phyloP scores from a whole-genome alignment of 2,329 filamentous ascomycete species.

The Gnomoniopsis smithogilvyi region DNA sequence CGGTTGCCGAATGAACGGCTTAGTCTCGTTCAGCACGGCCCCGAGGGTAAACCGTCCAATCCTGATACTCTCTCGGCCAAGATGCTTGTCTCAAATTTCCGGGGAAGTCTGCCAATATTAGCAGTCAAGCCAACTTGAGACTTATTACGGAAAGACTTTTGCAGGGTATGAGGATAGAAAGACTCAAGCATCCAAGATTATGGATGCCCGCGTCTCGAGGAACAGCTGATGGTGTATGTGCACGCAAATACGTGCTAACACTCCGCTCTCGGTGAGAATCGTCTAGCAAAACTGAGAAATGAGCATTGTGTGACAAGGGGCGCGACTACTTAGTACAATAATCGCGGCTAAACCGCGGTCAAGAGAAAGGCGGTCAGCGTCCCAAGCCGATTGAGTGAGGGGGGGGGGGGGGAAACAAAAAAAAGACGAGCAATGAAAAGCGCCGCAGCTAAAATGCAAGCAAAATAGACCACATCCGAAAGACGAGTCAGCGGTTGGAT shows the following conservation, averaged over 20 bases:
- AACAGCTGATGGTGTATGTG: background rate
- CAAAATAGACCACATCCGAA: constrained; percentile 8
- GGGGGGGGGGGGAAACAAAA: too few relatives aligned
- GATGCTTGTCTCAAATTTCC: background rate
- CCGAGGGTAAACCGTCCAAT: background rate
- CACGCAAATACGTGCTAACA: background rate
- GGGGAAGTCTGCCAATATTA: background rate
- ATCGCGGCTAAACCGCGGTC: constrained; percentile 14
- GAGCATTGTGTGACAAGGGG: background rate
- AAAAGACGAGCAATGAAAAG: background rate
- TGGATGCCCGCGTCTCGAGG: background rate
- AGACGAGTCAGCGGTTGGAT: constrained; percentile 7
- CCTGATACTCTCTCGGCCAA: too few relatives aligned
- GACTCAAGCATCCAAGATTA: too few relatives aligned
- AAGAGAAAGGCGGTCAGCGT: constrained; percentile 18
- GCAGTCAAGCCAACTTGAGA: background rate
- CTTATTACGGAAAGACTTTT: too few relatives aligned
- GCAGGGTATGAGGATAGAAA: too few relatives aligned
- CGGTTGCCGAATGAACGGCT: too few relatives aligned
- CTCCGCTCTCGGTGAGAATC: background rate
- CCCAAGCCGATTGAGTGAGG: too few relatives aligned
- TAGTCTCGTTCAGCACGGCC: too few relatives aligned
- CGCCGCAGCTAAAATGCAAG: background rate
- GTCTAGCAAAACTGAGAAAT: background rate
- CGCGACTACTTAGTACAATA: background rate